Conservation (phyloP, 1,139 yeast species). For the Saccharomycopsis hybrid region DNA sequence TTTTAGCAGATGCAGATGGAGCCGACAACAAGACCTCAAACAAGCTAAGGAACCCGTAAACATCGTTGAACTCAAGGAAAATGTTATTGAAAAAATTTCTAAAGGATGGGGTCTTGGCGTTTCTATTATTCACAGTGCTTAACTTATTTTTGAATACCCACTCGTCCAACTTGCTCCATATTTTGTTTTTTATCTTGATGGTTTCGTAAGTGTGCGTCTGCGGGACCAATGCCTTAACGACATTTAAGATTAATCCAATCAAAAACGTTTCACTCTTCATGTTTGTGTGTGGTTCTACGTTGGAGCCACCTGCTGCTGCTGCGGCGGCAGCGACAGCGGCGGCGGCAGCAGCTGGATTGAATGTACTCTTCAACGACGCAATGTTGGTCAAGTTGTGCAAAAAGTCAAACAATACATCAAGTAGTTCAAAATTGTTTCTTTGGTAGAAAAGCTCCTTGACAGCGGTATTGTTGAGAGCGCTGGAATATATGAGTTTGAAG, state of each 20-base stretch:
- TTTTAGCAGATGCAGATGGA: background rate
- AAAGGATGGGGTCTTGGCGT: constrained; percentile 13
- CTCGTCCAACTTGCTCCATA: constrained; percentile 71
- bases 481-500: constrained; percentile 47
- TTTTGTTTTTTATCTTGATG: constrained; percentile 35
- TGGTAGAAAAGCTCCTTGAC: constrained; percentile 32
- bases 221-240: constrained; percentile 50
- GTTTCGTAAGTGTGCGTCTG: constrained; percentile 26
- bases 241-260: constrained; percentile 45
- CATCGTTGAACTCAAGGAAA: constrained; percentile 39
- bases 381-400: constrained; percentile 27
- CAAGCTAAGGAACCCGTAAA: constrained; percentile 56
- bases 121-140: constrained; percentile 13
- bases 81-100: constrained; percentile 19
- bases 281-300: background rate
- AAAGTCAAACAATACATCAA: constrained; percentile 40
- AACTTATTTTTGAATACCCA: constrained; percentile 50
- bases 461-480: constrained; percentile 40
- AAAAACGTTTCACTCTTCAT: constrained; percentile 25
- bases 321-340: background rate
- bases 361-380: constrained; percentile 16
- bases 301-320: background rate
- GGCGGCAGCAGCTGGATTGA: constrained; percentile 1
- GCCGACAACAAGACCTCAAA: background rate
- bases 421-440: constrained; percentile 24